Evolutionary conservation across 768 basidiomycete species (phyloP).

Genomic region (Suillus sp.): DNA sequence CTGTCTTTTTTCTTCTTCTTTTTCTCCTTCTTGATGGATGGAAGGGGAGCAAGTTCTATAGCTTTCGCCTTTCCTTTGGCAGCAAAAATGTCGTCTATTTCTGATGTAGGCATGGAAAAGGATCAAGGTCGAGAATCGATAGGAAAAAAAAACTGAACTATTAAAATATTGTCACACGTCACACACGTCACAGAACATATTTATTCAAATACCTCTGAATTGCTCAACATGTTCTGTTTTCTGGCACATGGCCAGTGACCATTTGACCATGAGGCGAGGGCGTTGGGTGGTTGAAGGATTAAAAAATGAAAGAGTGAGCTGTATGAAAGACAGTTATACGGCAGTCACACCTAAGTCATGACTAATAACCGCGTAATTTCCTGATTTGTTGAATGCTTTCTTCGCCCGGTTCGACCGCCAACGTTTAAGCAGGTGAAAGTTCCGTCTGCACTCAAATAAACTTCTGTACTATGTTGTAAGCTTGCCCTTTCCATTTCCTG

Average conservation of each 20-base stretch:
- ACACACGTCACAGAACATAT: not conserved
- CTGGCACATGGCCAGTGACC: not conserved
- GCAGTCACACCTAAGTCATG: not conserved
- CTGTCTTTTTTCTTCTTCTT: conserved; percentile 42
- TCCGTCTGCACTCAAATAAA: conserved; percentile 12
- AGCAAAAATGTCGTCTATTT: conserved; percentile 87
- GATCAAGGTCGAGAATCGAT: conserved; percentile 15
- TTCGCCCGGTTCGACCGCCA: conserved; percentile 9
- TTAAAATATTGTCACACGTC: conserved; percentile 4
- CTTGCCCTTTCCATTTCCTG: conserved; percentile 2
- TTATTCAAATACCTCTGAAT: not conserved
- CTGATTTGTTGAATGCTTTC: conserved; percentile 8
- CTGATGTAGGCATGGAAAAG: conserved; percentile 53
- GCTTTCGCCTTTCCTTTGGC: conserved; percentile 44
- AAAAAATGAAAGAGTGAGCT: not conserved
- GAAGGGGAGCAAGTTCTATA: conserved; percentile 33
- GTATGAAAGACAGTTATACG: conserved; percentile 13
- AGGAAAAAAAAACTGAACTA: conserved; percentile 16
- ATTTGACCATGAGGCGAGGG: not conserved
- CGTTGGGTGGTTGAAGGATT: not conserved
- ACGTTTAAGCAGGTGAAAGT: conserved; percentile 10
- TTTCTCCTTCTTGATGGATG: conserved; percentile 43
- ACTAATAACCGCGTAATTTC: conserved; percentile 1
- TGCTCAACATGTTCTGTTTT: not conserved
- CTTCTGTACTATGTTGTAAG: conserved; percentile 38